phyloP scores from a whole-genome alignment of 176 grass and related monocot genomes.

The Aechmea fasciata region DNA sequence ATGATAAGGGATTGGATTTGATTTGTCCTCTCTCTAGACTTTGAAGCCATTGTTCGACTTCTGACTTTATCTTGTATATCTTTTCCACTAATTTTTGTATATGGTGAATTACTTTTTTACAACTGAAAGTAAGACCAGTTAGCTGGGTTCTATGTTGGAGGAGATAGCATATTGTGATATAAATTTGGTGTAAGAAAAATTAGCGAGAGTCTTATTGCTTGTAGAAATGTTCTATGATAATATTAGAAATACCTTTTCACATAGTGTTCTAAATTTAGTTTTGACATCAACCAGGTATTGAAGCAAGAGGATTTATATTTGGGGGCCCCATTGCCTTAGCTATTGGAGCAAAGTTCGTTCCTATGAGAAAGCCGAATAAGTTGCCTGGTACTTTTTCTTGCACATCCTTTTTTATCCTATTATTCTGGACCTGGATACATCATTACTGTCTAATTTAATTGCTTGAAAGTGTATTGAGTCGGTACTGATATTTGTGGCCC shows the following conservation, averaged over 20 bases:
- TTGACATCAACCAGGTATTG: constrained; percentile 52
- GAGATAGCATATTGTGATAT: no score
- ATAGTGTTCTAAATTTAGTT: constrained; percentile 1
- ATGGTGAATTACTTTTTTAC: no score
- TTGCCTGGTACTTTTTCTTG: constrained; percentile 56
- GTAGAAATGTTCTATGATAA: no score
- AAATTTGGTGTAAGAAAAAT: no score
- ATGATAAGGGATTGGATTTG: no score
- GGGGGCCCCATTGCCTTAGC: constrained; percentile 91
- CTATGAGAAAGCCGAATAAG: constrained; percentile 91
- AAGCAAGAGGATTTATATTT: constrained; percentile 98
- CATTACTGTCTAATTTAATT: not conserved
- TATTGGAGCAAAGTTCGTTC: constrained; percentile 94
- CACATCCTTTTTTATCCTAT: not conserved
- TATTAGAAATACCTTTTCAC: not conserved
- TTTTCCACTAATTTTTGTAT: no score
- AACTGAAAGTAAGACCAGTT: no score
- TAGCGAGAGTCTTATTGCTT: no score
- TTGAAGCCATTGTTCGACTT: no score
- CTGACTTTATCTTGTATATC: no score
- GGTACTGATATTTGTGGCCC: constrained; percentile 17
- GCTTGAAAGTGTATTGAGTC: constrained; percentile 7
- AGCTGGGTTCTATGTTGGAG: no score
- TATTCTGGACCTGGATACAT: not conserved
- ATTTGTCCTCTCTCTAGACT: no score